These are phyloP conservation scores for Coniferiporia weirii DNA, from an alignment of 1,284 basidiomycete species.

Conservation along the genomic window DNA sequence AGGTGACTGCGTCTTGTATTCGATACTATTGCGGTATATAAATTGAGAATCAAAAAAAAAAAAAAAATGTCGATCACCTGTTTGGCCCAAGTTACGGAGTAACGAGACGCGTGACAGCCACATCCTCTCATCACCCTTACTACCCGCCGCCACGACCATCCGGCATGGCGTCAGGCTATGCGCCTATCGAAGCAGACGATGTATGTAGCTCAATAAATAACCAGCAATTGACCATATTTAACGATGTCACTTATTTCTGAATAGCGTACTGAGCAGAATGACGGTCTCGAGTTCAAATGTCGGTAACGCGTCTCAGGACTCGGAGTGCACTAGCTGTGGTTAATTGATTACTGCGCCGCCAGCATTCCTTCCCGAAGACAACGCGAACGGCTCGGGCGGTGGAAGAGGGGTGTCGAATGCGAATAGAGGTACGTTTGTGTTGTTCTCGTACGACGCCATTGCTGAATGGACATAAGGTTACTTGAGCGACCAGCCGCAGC, in stretches of 20 bases:
- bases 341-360: background rate
- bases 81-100: too few species aligned
- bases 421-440: constrained; percentile 40
- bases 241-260: background rate
- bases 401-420: constrained; percentile 39
- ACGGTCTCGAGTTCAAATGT: constrained; percentile 64
- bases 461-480: constrained; percentile 37
- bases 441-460: background rate
- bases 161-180: constrained; percentile 17
- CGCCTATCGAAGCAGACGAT: constrained; percentile 50
- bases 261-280: constrained; percentile 55
- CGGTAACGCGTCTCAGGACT: constrained; percentile 9
- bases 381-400: constrained; percentile 22
- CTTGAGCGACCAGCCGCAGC: constrained; percentile 41
- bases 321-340: constrained; percentile 20
- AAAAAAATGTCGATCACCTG: too few species aligned
- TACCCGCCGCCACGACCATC: background rate
- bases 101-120: too few species aligned
- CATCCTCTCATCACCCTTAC: background rate
- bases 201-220: constrained; percentile 27
- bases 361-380: constrained; percentile 7
- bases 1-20: too few species aligned
- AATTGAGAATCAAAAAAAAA: too few species aligned
- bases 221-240: background rate
- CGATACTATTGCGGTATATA: too few species aligned